Base-by-base conservation (phyloP, 2,329 filamentous ascomycete species). In the Cladosporium sp. region DNA sequence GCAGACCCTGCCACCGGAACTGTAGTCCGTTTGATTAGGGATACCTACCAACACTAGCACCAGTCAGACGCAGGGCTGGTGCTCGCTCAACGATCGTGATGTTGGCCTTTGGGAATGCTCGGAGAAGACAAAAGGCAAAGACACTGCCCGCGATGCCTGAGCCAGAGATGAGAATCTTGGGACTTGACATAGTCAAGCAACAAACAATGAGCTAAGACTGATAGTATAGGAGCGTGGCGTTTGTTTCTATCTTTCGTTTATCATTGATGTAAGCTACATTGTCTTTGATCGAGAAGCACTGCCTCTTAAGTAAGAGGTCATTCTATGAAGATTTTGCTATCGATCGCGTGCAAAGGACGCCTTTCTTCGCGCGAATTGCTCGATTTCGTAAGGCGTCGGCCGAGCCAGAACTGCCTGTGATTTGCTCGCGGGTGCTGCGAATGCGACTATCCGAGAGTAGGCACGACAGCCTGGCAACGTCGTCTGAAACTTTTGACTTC, bases 51-150 rank as follows among this genome's bases (percentile, higher is more conserved):
- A 80, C 67, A 19, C 76, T 72, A 59, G 78, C 76, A 1, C 78
- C 78, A 22, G 74, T 73, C 3, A 67, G 69, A 12, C 76, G 70
- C 14, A 75, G 71, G 15, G 61, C 51, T 0, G 75, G 61, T 1
- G 74, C 73, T 17, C 76, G 74, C 58, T 80, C 78, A 15, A 80
- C 63, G 38, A 81, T 66, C 3, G 77, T 79, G 62, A 79, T 73
- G 4, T 66, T 59, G 5, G 65, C 61, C 7, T 66, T 65, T 34
- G 65, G 66, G 63, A 67, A 63, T 14, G 69, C 60, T 30, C 65
- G 66, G 6, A 67, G 62, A 20, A 76, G 67, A 60, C 64, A 72
- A 51, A 68, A 68, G n/a, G 75, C 73, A 14, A 76, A 64, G 3
- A 66, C 69, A 19, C 70, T 66, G 9, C 74, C 75, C 28, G 74